phyloP scores from a whole-genome alignment of 345 rosid species.

The Cardamine resedifolia region DNA sequence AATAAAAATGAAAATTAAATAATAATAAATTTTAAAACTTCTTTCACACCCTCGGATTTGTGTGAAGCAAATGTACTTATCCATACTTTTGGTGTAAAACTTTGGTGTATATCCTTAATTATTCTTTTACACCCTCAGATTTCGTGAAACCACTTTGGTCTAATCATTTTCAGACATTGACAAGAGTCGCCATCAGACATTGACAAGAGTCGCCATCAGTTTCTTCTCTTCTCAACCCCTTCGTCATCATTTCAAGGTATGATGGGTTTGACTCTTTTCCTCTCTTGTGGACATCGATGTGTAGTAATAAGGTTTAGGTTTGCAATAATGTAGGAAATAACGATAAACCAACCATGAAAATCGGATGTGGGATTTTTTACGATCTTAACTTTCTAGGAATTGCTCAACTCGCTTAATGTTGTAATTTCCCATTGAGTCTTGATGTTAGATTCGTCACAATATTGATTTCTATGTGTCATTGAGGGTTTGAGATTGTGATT shows the following conservation, averaged over 20 bases:
- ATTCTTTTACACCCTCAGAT: too few species aligned
- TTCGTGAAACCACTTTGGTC: too few species aligned
- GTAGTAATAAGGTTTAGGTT: neutral
- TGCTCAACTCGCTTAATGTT: neutral
- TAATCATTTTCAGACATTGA: neutral
- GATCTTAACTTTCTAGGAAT: neutral
- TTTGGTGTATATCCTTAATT: too few species aligned
- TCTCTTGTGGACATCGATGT: neutral
- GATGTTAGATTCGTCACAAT: neutral
- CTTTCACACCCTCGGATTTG: too few species aligned
- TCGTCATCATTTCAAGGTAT: neutral
- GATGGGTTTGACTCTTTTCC: neutral
- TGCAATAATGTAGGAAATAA: neutral
- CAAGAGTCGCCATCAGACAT: neutral
- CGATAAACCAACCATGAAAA: neutral
- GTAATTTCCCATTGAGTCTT: neutral
- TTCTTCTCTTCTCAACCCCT: neutral
- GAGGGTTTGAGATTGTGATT: neutral
- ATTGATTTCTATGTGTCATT: neutral
- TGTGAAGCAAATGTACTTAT: too few species aligned
- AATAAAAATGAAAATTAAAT: too few species aligned
- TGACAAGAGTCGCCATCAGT: neutral
- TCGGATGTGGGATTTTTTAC: neutral
- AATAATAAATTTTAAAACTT: too few species aligned
- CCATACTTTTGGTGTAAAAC: too few species aligned